Base-by-base conservation (phyloP, 1,139 yeast species). In the Kodamaea sp. region DNA sequence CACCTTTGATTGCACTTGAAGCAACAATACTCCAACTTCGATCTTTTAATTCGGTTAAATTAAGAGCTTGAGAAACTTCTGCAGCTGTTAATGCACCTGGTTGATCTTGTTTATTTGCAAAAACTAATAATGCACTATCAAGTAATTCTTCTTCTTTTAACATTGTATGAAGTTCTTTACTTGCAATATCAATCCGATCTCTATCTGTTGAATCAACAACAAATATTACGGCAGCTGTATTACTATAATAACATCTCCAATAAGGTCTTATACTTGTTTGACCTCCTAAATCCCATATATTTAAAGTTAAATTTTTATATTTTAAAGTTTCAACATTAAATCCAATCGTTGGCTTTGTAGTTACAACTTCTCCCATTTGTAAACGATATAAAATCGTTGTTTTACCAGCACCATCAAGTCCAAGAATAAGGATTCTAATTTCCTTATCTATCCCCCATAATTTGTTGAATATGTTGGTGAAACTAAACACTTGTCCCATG, bases 21-120 rank as follows among this genome's bases (percentile, higher is more conserved):
- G 97, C 97, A 46, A 90, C 96, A 48, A 92, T 92, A 54, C 96
- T 87, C 98, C 98, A 92, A 58, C 95, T 86, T 60, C 98, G 78
- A 62, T 92, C 98, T 63, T 90, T 90, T 58, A 92, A 73, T 42
- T 87, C 95, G 5, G 90, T 89, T 50, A 92, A 68, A 46, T 84
- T 83, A 49, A 92, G 73, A 10, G 95, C 90, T 51, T 86, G 88
- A 2, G 95, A 83, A 8, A 92, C 97, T 56, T 92, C 97, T 6
- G 96, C 92, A 0, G 97, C 97, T 22, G 89, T 79, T 70, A 90
- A 70, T 1, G 98, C 97, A 8, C 95, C 96, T 1, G 95, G 86
- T 63, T 89, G 96, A 67, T 92, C 98, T 65, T 92, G 98, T 56
- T 92, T 92, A 62, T 92, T 92, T 38, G 97, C 97, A 71, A 92